These are phyloP conservation scores for Claviceps digitariae DNA, from an alignment of 2,329 filamentous ascomycete genomes.

Conservation along the genomic window DNA sequence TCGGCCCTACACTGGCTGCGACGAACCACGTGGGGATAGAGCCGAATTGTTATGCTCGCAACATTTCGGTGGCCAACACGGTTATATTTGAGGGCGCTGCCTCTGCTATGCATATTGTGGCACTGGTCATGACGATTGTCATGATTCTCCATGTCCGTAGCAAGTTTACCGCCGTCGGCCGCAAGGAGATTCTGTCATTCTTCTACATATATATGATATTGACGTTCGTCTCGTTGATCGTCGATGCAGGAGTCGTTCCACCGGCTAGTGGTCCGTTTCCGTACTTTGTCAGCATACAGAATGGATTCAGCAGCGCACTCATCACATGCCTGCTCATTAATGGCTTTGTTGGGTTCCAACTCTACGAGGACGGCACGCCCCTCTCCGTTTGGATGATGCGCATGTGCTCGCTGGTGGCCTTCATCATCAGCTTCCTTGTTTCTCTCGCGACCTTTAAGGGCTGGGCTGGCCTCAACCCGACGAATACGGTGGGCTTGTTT, in stretches of 20 bases:
- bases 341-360: slow-evolving; percentile 94
- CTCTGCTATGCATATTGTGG: slow-evolving; percentile 82
- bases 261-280: slow-evolving; percentile 69
- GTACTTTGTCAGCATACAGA: slow-evolving; percentile 83
- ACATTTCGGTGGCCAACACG: slow-evolving; percentile 93
- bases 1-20: slow-evolving; percentile 61
- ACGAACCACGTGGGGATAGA: slow-evolving; percentile 64
- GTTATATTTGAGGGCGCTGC: slow-evolving; percentile 94
- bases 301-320: slow-evolving; percentile 70
- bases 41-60: slow-evolving; percentile 82
- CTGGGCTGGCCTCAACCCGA: slow-evolving; percentile 74
- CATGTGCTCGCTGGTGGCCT: slow-evolving; percentile 64
- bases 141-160: slow-evolving; percentile 96
- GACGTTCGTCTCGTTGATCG: slow-evolving; percentile 73
- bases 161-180: slow-evolving; percentile 92
- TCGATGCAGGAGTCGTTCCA: slow-evolving; percentile 86
- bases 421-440: slow-evolving; percentile 74
- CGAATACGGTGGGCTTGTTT: slow-evolving; percentile 79
- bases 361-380: slow-evolving; percentile 93
- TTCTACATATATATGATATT: slow-evolving; percentile 95
- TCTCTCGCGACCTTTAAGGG: slow-evolving; percentile 85
- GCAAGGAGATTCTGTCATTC: slow-evolving; percentile 67
- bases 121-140: slow-evolving; percentile 82
- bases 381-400: slow-evolving; percentile 89
- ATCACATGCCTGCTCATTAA: slow-evolving; percentile 89